A percentile compares a stretch with the other conserved stretches of the same genome.
Conservation (phyloP, 1,139 yeast species). For the Saccharomyces hybrid region DNA sequence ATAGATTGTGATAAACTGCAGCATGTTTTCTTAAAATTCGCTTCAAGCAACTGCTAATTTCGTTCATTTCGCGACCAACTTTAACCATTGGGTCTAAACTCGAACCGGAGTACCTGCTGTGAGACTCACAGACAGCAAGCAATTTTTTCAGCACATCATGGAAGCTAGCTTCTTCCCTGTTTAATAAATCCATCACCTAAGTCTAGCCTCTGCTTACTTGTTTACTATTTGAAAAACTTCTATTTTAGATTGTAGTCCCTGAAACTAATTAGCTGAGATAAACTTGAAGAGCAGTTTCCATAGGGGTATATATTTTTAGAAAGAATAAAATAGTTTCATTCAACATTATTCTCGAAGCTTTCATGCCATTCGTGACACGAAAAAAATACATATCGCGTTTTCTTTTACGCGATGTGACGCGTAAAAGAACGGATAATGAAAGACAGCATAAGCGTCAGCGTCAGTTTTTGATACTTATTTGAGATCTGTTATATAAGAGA, state of each 20-base stretch:
- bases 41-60: not conserved
- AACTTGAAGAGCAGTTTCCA: not conserved
- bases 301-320: not conserved
- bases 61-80: not conserved
- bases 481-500: not conserved
- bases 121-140: not conserved
- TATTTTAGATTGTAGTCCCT: not conserved
- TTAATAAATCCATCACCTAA: not conserved
- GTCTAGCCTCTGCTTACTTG: not conserved
- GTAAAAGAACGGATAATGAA: not conserved
- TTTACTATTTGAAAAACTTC: not conserved
- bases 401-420: not conserved
- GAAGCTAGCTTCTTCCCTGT: not conserved
- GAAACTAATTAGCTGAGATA: not conserved
- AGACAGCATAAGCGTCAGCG: not conserved
- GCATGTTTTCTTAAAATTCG: not conserved
- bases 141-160: not conserved
- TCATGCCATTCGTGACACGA: slow-evolving; percentile 5
- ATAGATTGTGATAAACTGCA: not conserved
- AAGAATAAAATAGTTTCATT: not conserved
- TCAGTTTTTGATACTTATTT: not conserved
- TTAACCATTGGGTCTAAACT: slow-evolving; percentile 2
- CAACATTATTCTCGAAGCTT: not conserved
- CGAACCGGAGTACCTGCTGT: not conserved
- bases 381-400: not conserved